Conservation (phyloP, 2,329 filamentous ascomycete genomes). For the Alternaria brassicicola region DNA sequence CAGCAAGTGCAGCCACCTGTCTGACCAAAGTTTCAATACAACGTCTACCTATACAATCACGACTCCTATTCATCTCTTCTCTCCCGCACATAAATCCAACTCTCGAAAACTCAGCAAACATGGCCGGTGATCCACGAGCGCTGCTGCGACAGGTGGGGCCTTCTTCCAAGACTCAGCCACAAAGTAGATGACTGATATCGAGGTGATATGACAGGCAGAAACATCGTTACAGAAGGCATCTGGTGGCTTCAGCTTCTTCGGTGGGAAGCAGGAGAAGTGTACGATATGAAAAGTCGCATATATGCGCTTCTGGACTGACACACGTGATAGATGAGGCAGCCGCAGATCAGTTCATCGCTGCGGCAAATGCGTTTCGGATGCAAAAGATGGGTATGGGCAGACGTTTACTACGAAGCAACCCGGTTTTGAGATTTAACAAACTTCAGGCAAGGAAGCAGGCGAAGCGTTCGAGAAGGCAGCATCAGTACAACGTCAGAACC, state of each 20-base stretch:
- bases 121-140: conserved; percentile 48
- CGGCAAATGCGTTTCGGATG: conserved; percentile 89
- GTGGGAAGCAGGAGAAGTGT: conserved; percentile 82
- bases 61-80: not conserved
- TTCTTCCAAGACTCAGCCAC: conserved; percentile 37
- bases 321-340: conserved; percentile 69
- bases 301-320: conserved; percentile 20
- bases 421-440: conserved; percentile 10
- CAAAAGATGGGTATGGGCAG: conserved; percentile 73
- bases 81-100: not conserved
- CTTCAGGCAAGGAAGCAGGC: conserved; percentile 79
- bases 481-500: conserved; percentile 75
- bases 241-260: conserved; percentile 88
- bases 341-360: conserved; percentile 84
- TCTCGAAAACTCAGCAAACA: conserved; percentile 25
- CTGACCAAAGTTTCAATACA: conserved; percentile 28
- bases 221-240: conserved; percentile 76
- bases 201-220: conserved; percentile 70
- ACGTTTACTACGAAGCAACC: not conserved
- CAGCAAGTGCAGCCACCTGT: conserved; percentile 44
- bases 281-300: conserved; percentile 6
- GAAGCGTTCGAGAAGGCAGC: conserved; percentile 84
- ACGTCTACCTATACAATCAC: conserved; percentile 14
- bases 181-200: conserved; percentile 34
- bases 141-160: conserved; percentile 48